phyloP scores from a whole-genome alignment of 192 early-diverging fungal species.

The Irineochytrium annulatum region DNA sequence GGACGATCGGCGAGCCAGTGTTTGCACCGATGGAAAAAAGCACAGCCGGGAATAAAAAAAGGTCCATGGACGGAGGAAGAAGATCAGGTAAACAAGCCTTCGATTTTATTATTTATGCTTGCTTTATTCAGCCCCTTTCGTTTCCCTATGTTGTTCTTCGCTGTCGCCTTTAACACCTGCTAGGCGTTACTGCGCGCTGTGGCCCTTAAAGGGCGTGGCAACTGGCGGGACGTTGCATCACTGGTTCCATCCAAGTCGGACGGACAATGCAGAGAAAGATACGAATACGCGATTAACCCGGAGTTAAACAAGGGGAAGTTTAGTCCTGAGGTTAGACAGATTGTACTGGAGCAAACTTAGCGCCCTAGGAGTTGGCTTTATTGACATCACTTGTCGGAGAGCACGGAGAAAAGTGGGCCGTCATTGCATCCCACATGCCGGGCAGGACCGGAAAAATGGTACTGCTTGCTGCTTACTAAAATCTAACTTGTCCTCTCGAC shows the following conservation, averaged over 20 bases:
- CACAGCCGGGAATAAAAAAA: slow-evolving; percentile 10
- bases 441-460: too few species aligned
- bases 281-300: slow-evolving; percentile 11
- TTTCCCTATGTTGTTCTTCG: background rate
- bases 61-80: slow-evolving; percentile 16
- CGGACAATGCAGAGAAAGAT: slow-evolving; percentile 22
- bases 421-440: too few species aligned
- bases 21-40: slow-evolving; percentile 13
- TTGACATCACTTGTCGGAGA: too few species aligned
- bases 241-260: slow-evolving; percentile 12
- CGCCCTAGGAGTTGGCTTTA: too few species aligned
- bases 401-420: too few species aligned
- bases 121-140: background rate
- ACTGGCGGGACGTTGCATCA: slow-evolving; percentile 13
- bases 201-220: background rate
- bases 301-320: slow-evolving; percentile 11
- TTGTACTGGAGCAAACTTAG: too few species aligned
- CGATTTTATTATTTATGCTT: slow-evolving; percentile 3
- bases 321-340: slow-evolving; percentile 11
- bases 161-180: background rate
- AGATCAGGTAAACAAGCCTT: slow-evolving; percentile 14
- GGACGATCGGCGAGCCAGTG: slow-evolving; percentile 12
- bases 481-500: too few species aligned
- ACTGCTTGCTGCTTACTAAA: too few species aligned
- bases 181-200: slow-evolving; percentile 9